Percentiles rank a stretch among this genome's conserved stretches.
Evolutionary conservation across 768 basidiomycete species (phyloP).

Genomic region (Lentinula guzmanii): DNA sequence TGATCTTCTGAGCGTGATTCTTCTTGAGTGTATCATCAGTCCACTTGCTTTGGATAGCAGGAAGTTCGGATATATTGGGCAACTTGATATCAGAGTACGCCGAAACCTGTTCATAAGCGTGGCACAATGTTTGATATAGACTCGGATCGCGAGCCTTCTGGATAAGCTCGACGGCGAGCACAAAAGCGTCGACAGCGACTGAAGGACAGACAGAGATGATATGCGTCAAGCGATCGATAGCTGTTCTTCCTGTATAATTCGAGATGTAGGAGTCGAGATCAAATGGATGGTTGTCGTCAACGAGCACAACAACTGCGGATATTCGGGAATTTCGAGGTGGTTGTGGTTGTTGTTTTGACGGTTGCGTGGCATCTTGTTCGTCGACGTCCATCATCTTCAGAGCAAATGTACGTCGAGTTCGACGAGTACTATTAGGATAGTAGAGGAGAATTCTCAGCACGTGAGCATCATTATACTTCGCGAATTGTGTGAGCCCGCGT

Average conservation of each 20-base stretch:
- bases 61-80: conserved; percentile 41
- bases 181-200: conserved; percentile 68
- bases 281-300: conserved; percentile 82
- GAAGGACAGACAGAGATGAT: conserved; percentile 60
- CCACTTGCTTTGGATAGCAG: conserved; percentile 64
- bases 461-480: not conserved
- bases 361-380: not conserved
- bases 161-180: conserved; percentile 59
- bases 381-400: conserved; percentile 6
- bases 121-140: conserved; percentile 44
- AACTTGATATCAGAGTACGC: conserved; percentile 28
- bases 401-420: not conserved
- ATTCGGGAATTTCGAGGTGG: conserved; percentile 5
- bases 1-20: conserved; percentile 71
- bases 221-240: conserved; percentile 67
- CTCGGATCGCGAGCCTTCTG: conserved; percentile 63
- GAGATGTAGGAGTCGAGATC: conserved; percentile 79
- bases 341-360: conserved; percentile 9
- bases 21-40: conserved; percentile 58
- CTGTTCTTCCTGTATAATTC: conserved; percentile 71
- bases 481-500: too few relatives aligned
- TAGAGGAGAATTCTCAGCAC: not conserved
- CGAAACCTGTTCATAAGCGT: conserved; percentile 47
- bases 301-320: conserved; percentile 27
- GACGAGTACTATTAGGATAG: not conserved